A percentile compares a stretch with the other conserved stretches of the same genome.
Conservation (phyloP, 768 basidiomycete genomes). For the Crucibulum laeve region DNA sequence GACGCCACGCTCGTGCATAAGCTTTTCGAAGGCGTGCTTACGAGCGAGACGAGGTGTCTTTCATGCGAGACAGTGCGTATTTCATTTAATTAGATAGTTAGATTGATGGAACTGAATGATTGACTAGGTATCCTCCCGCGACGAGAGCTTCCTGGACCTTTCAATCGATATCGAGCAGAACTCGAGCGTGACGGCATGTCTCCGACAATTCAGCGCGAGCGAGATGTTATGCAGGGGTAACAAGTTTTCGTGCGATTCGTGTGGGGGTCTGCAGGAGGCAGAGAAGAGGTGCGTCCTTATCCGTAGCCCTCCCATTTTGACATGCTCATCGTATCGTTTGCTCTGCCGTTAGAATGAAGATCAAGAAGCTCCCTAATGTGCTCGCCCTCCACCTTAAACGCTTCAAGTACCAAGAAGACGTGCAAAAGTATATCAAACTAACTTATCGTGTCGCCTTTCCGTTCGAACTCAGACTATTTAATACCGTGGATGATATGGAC, state of each 20-base stretch:
- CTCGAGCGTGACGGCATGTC: constrained; percentile 92
- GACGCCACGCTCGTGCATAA: constrained; percentile 81
- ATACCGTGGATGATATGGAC: constrained; percentile 90
- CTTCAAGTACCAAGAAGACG: constrained; percentile 97
- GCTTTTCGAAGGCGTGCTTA: constrained; percentile 89
- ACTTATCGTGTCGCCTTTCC: constrained; percentile 97
- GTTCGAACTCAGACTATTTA: constrained; percentile 90
- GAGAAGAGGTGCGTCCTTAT: constrained; percentile 76
- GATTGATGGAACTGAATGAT: constrained; percentile 7
- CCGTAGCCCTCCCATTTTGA: constrained; percentile 5
- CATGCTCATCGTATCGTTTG: constrained; percentile 5
- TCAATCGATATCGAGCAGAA: constrained; percentile 99
- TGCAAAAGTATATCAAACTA: constrained; percentile 89
- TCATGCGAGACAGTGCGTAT: constrained; percentile 90
- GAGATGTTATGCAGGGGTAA: constrained; percentile 99
- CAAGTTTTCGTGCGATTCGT: constrained; percentile 98
- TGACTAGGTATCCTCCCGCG: constrained; percentile 79
- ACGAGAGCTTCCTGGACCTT: constrained; percentile 96
- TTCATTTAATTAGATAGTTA: constrained; percentile 4
- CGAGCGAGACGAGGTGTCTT: constrained; percentile 95
- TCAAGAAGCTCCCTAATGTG: constrained; percentile 93
- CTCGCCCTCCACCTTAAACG: constrained; percentile 95
- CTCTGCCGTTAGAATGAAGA: constrained; percentile 99
- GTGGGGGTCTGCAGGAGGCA: constrained; percentile 95
- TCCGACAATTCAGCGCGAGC: constrained; percentile 93